Percentiles rank a stretch among this genome's conserved stretches.
phyloP scores from a whole-genome alignment of 331 rosid species.

The Rosa hybrid region DNA sequence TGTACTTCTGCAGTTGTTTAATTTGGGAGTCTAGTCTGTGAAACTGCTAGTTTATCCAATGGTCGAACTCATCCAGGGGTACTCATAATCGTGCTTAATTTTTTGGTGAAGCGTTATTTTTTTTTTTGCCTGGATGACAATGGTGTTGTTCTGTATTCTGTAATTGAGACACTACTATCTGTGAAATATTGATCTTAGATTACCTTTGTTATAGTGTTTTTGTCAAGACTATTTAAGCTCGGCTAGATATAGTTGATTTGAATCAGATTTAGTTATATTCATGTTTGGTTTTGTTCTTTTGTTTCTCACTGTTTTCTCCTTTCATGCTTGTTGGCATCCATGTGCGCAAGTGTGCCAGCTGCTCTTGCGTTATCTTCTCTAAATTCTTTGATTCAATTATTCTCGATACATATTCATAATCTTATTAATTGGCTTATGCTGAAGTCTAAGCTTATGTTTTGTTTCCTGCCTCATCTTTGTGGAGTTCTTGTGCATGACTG shows the following conservation, averaged over 20 bases:
- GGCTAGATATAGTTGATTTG: background rate
- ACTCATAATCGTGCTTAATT: background rate
- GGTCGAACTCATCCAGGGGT: constrained; percentile 14
- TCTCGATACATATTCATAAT: background rate
- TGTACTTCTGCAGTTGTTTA: constrained; percentile 11
- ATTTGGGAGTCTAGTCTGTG: background rate
- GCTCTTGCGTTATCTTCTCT: background rate
- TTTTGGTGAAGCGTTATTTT: constrained; percentile 8
- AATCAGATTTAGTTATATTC: background rate
- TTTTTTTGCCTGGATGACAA: constrained; percentile 7
- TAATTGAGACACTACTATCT: background rate
- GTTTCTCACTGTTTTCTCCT: background rate
- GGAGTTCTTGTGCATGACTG: too few relatives aligned
- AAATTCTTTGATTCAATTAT: background rate
- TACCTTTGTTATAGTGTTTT: constrained; percentile 9
- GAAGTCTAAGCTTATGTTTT: background rate
- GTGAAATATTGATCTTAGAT: constrained; percentile 2
- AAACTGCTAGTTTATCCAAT: background rate
- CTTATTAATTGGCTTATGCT: background rate
- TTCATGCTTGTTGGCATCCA: background rate
- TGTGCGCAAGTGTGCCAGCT: too few relatives aligned
- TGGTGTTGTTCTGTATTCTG: constrained; percentile 24
- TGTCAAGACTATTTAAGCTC: constrained; percentile 2
- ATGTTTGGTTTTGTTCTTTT: constrained; percentile 1
- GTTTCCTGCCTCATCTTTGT: background rate